Evolutionary conservation across 1,139 yeast species (phyloP).

Genomic region (Pichia sp.): DNA sequence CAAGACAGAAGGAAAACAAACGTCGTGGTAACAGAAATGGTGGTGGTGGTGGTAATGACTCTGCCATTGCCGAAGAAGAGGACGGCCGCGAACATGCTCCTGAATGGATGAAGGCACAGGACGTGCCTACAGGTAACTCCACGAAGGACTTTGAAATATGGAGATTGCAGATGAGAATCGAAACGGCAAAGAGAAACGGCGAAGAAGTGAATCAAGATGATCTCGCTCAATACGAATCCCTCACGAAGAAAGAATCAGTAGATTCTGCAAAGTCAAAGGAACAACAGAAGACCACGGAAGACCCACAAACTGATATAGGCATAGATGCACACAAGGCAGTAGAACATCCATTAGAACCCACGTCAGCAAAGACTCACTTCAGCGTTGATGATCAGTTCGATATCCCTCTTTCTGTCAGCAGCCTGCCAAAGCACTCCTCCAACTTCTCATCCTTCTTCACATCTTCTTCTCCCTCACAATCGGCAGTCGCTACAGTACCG

Average conservation of each 20-base stretch:
- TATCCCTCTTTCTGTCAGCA: slow-evolving; percentile 1
- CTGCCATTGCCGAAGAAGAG: neutral
- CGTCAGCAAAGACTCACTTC: neutral
- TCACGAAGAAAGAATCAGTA: neutral
- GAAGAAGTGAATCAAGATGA: slow-evolving; percentile 31
- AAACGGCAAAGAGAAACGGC: slow-evolving; percentile 48
- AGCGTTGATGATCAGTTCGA: slow-evolving; percentile 11
- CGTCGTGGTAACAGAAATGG: slow-evolving; percentile 9
- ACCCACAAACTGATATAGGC: too few relatives aligned
- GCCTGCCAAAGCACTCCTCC: slow-evolving; percentile 11
- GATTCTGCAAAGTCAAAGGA: neutral
- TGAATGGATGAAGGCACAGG: slow-evolving; percentile 44
- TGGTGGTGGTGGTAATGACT: neutral
- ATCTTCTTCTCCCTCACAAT: too few relatives aligned
- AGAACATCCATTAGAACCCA: neutral
- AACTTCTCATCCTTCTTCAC: slow-evolving; percentile 24
- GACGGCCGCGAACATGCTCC: slow-evolving; percentile 45
- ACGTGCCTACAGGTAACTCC: slow-evolving; percentile 39
- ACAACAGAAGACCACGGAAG: too few relatives aligned
- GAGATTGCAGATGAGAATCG: slow-evolving; percentile 54
- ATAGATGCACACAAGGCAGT: too few relatives aligned
- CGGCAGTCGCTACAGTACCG: too few relatives aligned
- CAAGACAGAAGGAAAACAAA: slow-evolving; percentile 14
- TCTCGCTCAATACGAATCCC: slow-evolving; percentile 18
- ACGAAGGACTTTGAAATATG: slow-evolving; percentile 68